Percentiles rank a stretch among this genome's conserved stretches.
phyloP scores from a whole-genome alignment of 305 asterid genomes.

The Fraxinus ornus region DNA sequence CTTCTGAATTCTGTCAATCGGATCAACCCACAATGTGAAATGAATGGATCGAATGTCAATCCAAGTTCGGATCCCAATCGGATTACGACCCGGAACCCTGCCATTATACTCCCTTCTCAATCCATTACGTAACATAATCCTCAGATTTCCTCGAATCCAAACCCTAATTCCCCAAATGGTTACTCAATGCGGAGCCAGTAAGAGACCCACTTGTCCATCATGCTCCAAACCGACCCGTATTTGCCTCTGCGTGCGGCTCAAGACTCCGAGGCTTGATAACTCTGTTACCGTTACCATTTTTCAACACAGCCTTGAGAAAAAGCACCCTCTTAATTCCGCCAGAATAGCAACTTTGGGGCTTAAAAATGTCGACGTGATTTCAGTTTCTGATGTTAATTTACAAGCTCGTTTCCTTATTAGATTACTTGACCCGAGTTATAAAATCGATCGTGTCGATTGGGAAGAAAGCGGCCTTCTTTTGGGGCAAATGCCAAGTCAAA shows the following conservation, averaged over 20 bases:
- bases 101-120: constrained; percentile 27
- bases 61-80: constrained; percentile 15
- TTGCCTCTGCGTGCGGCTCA: constrained; percentile 73
- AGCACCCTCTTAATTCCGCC: constrained; percentile 80
- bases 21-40: neutral
- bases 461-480: constrained; percentile 31
- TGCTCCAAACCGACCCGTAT: constrained; percentile 67
- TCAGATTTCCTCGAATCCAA: constrained; percentile 22
- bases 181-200: constrained; percentile 41
- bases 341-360: constrained; percentile 72
- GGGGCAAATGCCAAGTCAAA: constrained; percentile 35
- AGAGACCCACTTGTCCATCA: constrained; percentile 62
- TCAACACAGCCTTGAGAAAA: constrained; percentile 72
- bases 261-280: constrained; percentile 47
- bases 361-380: constrained; percentile 40
- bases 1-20: neutral
- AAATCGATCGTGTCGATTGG: constrained; percentile 9
- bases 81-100: constrained; percentile 22
- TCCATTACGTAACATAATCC: constrained; percentile 17
- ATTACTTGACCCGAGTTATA: constrained; percentile 20
- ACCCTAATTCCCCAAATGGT: constrained; percentile 42
- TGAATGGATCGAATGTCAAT: constrained; percentile 15
- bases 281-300: constrained; percentile 67
- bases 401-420: constrained; percentile 53
- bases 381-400: constrained; percentile 65